Evolutionary conservation across 1,284 basidiomycete species (phyloP), one percentile per base, ranked within the genome.

Genomic region (Blastosporella zonata): DNA sequence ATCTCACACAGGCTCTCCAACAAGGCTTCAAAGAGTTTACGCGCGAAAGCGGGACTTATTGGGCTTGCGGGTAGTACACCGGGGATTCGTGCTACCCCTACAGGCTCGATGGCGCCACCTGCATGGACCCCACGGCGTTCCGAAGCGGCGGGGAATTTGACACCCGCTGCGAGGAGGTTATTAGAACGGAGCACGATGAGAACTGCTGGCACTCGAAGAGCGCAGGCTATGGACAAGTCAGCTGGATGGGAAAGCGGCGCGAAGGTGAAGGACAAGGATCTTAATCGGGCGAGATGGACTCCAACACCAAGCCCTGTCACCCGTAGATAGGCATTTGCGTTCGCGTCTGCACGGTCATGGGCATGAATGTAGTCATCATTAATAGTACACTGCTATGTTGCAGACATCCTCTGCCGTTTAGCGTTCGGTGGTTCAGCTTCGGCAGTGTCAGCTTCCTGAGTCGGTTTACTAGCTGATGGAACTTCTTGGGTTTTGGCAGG

Each of bases 1-100:
- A 67, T 96, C 23, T 90, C 89, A 2, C 82, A 87, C 55, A 84
- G 74, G 62, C 75, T 97, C 33, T 91, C 90, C 0, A 82, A 77
- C 49, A 81, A 75, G 17, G 89, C 90, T 1, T 73, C 80, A 29
- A 84, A 81, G 63, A 84, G 79, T 55, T 66, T 89, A 51, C 78
- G 82, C 42, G 74, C 75, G n/a, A 89, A 87, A 59, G 87, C 84
- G 8, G 75, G 75, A 28, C 62, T 87, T 42, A 61, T 86, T 53
- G 73, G 73, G 47, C 61, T 64, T 46, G 67, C 50, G 46, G 62
- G 62, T 31, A 62, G 67, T 42, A 70, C 71, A 3, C 66, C 74
- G 46, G 55, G 69, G n/a, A 59, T 70, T 64, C 69, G 42, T 28
- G 49, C 46, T 25, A 66, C 61, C n/a, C 62, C 70, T 6, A 65